These are phyloP conservation scores for Pseudozyma sp. DNA, from an alignment of 1,284 basidiomycete species.

Conservation along the genomic window DNA sequence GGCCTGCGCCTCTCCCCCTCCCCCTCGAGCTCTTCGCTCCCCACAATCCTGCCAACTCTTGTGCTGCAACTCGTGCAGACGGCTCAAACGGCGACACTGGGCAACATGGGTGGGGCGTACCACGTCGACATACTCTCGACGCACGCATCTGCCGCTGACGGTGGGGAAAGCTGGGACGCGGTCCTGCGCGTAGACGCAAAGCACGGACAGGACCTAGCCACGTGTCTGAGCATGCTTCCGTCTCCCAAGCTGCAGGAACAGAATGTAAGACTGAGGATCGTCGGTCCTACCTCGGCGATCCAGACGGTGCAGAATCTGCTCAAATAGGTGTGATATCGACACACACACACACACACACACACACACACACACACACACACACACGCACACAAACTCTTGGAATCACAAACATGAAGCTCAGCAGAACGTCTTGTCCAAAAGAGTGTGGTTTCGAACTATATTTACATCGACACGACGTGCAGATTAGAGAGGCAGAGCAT, in stretches of 20 bases:
- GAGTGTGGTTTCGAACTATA: background rate
- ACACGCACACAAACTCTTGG: too few species aligned
- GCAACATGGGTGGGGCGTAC: conserved; percentile 43
- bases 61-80: conserved; percentile 28
- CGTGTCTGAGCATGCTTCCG: conserved; percentile 26
- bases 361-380: background rate
- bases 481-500: background rate
- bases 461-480: background rate
- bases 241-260: conserved; percentile 9
- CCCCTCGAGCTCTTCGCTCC: background rate
- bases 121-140: conserved; percentile 51
- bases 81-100: conserved; percentile 39
- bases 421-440: background rate
- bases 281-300: conserved; percentile 33
- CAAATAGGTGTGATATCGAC: background rate
- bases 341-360: background rate
- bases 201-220: conserved; percentile 28
- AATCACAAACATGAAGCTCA: too few species aligned
- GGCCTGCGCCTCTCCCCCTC: conserved; percentile 19
- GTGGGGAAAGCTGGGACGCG: conserved; percentile 12
- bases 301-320: conserved; percentile 25
- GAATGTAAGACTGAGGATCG: conserved; percentile 14
- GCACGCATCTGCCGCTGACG: background rate
- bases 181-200: conserved; percentile 21
- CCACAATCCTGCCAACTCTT: conserved; percentile 12